phyloP scores from a whole-genome alignment of 2,329 filamentous ascomycete genomes.

The Trichoderma gracile region DNA sequence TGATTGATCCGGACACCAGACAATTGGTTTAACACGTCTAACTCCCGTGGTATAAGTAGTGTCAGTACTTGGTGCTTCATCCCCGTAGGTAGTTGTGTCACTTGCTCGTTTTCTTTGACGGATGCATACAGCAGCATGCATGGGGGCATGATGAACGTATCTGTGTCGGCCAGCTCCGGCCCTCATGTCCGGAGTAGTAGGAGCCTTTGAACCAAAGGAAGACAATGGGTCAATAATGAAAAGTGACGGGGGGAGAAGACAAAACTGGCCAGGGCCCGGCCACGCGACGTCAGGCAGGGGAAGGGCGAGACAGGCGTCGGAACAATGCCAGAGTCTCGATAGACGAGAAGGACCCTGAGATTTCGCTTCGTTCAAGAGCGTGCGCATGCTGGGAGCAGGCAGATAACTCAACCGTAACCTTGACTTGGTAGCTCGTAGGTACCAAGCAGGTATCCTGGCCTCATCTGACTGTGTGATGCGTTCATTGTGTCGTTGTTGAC shows the following conservation, averaged over 20 bases:
- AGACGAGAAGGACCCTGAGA: constrained; percentile 21
- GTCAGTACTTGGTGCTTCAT: too few species aligned
- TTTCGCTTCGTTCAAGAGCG: not conserved
- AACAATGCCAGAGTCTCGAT: constrained; percentile 18
- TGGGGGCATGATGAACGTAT: not conserved
- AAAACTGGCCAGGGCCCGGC: not conserved
- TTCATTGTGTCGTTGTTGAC: not conserved
- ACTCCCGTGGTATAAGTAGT: too few species aligned
- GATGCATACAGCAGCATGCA: constrained; percentile 7
- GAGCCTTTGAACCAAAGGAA: not conserved
- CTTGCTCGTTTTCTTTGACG: not conserved
- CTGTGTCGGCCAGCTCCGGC: not conserved
- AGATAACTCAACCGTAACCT: not conserved
- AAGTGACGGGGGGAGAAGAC: not conserved
- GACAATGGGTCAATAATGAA: not conserved
- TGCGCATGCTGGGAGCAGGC: constrained; percentile 4
- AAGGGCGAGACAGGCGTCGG: constrained; percentile 19
- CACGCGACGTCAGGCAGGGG: constrained; percentile 16
- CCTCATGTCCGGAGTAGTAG: not conserved
- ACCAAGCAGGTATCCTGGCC: not conserved
- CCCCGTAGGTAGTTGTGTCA: not conserved
- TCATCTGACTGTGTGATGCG: too few species aligned
- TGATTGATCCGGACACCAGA: too few species aligned
- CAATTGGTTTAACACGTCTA: too few species aligned
- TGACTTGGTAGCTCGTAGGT: not conserved